These are phyloP conservation scores for Juncus effusus DNA, from an alignment of 176 grass and related monocot genomes.

Conservation along the genomic window DNA sequence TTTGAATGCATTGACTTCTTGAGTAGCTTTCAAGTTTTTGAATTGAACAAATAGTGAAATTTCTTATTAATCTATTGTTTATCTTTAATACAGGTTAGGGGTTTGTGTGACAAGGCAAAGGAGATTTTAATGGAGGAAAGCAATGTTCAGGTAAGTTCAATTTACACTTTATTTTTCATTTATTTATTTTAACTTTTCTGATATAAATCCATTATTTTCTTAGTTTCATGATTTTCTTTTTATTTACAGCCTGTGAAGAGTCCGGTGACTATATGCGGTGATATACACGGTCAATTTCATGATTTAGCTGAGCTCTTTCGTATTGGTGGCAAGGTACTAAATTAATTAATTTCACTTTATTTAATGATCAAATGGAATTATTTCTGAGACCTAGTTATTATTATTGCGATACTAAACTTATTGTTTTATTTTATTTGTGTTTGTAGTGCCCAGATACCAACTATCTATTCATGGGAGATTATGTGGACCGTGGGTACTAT, in stretches of 20 bases:
- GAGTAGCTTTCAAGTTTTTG: too few species aligned
- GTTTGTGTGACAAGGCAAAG: slow-evolving; percentile 90
- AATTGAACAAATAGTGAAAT: slow-evolving; percentile 14
- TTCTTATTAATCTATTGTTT: neutral
- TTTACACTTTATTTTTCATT: slow-evolving; percentile 6
- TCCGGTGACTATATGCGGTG: slow-evolving; percentile 95
- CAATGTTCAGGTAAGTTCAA: slow-evolving; percentile 70
- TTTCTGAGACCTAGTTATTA: neutral
- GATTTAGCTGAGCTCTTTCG: slow-evolving; percentile 94
- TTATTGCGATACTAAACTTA: neutral
- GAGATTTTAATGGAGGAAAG: slow-evolving; percentile 98
- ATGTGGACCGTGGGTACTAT: slow-evolving; percentile 96
- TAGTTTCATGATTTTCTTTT: slow-evolving; percentile 11
- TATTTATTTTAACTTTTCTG: slow-evolving; percentile 1
- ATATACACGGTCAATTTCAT: slow-evolving; percentile 99
- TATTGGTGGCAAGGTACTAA: slow-evolving; percentile 84
- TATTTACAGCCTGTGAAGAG: slow-evolving; percentile 83
- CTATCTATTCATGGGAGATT: slow-evolving; percentile 99
- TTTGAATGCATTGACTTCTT: neutral
- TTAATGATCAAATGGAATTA: neutral
- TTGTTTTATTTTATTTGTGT: neutral
- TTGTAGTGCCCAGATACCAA: slow-evolving; percentile 96
- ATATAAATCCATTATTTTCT: neutral
- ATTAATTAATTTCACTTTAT: slow-evolving; percentile 12
- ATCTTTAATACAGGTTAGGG: slow-evolving; percentile 51